Evolutionary conservation across 2,329 filamentous ascomycete genomes (phyloP).

Genomic region (Paracamarosporium sp.): DNA sequence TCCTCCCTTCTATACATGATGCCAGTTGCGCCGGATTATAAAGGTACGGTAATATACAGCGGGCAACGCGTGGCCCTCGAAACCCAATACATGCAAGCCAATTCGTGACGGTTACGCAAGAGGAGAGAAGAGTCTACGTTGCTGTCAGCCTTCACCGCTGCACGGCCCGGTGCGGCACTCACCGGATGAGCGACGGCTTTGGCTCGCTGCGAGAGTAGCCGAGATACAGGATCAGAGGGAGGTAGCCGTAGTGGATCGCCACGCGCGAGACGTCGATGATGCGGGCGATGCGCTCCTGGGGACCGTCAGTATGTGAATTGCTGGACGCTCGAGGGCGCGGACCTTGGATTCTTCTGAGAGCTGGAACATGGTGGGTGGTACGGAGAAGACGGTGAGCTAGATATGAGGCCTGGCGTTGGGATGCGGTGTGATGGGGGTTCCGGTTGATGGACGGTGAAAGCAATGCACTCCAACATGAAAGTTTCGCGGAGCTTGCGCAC

Average conservation of each 20-base stretch:
- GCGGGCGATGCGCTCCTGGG: constrained; percentile 94
- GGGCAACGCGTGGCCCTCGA: constrained; percentile 19
- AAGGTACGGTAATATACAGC: constrained; percentile 38
- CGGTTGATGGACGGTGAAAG: constrained; percentile 7
- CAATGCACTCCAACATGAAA: constrained; percentile 4
- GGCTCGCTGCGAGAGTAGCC: constrained; percentile 96
- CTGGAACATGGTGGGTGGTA: constrained; percentile 55
- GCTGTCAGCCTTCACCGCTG: constrained; percentile 25
- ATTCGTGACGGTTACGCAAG: constrained; percentile 36
- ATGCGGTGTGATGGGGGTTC: constrained; percentile 8
- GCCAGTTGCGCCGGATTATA: constrained; percentile 33
- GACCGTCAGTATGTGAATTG: constrained; percentile 26
- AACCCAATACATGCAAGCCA: constrained; percentile 9
- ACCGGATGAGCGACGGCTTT: constrained; percentile 80
- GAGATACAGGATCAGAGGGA: constrained; percentile 95
- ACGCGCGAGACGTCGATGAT: constrained; percentile 94
- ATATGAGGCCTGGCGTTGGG: neutral
- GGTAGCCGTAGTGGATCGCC: constrained; percentile 96
- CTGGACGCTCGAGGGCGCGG: constrained; percentile 14
- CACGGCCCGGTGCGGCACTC: constrained; percentile 12
- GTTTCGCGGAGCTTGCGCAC: constrained; percentile 15
- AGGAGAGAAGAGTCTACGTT: constrained; percentile 45
- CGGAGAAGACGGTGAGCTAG: neutral
- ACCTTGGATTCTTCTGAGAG: constrained; percentile 99
- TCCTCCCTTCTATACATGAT: constrained; percentile 14